Percentiles rank a stretch among this genome's conserved stretches.
These are phyloP conservation scores for Escallonia rubra DNA, from an alignment of 129 eudicot genomes.

Conservation along the genomic window DNA sequence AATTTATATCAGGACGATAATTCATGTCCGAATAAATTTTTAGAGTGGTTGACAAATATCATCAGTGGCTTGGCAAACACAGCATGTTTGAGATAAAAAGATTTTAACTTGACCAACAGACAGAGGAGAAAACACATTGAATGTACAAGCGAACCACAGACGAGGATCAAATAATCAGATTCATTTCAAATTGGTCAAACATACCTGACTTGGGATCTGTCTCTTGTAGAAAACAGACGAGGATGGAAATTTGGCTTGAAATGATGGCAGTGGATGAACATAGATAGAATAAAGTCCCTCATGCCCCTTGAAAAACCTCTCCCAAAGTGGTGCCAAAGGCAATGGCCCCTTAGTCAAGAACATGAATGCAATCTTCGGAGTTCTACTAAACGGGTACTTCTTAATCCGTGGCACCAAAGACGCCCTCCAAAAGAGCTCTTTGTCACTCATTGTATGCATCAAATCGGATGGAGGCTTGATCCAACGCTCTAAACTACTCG, in stretches of 20 bases:
- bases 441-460: constrained; percentile 67
- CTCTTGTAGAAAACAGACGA: constrained; percentile 78
- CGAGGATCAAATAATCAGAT: no score
- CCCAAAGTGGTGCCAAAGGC: constrained; percentile 93
- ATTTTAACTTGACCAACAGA: no score
- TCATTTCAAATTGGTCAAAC: not conserved
- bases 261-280: constrained; percentile 74
- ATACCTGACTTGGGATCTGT: constrained; percentile 92
- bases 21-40: no score
- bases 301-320: constrained; percentile 85
- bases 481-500: constrained; percentile 49
- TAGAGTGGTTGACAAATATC: no score
- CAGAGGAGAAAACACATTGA: no score
- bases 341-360: constrained; percentile 98
- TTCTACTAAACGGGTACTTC: constrained; percentile 69
- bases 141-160: no score
- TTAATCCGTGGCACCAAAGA: constrained; percentile 59
- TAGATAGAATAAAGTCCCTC: constrained; percentile 59
- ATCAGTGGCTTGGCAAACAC: no score
- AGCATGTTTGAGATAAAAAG: no score
- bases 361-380: constrained; percentile 92
- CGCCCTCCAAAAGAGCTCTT: constrained; percentile 86
- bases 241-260: constrained; percentile 41
- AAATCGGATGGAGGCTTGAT: constrained; percentile 61
- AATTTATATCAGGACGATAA: no score